Base-by-base conservation (phyloP, 495 filamentous ascomycete genomes). In the Xylaria longipes region DNA sequence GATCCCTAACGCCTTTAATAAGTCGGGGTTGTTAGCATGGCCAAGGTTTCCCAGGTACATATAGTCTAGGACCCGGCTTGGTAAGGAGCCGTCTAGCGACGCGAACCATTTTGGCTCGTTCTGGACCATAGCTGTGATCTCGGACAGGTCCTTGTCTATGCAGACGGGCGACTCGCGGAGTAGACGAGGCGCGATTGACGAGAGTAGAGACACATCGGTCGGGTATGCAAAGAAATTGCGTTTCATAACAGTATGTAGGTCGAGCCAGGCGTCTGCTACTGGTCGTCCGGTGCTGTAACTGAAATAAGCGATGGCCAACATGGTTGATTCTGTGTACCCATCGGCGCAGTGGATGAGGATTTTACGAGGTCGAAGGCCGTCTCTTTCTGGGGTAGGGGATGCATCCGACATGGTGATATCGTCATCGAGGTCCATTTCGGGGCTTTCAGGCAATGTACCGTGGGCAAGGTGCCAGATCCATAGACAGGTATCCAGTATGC, bases 151-250 rank as follows among this genome's bases (percentile, higher is more conserved):
- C 61, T 79, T 81, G 2, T 79, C 76, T 0, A 63, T 57, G 31
- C 80, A 80, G 11, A 79, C 73, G 1, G 86, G 86, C 6, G 85
- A 87, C 69, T 85, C 86, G 37, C 75, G 78, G n/a, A 88, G 78
- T 22, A 99, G 84, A 43, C 92, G 90, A 25, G 87, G 86, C 73
- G 96, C 92, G 50, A 97, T 89, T 25, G 88, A 87, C 0, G 87
- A 87, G 22, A 99, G 81, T 22, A 97, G 87, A 5, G 89, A 86
- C 37, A 97, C 93, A 77, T 99, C 96, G 0, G 92, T 93, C 2
- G 92, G 90, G 73, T 99, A 99, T 0, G 96, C 93, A 75, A 99
- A 99, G 83, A 98, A 97, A 78, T 99, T 98, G 62, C 96, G 91
- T 52, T 89, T 84, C 81, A 92, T 93, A 1, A 89, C 86, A 17